Evolutionary conservation across 2,329 filamentous ascomycete species (phyloP), one percentile per base, ranked within the genome.

Genomic region (Zalaria sp.): DNA sequence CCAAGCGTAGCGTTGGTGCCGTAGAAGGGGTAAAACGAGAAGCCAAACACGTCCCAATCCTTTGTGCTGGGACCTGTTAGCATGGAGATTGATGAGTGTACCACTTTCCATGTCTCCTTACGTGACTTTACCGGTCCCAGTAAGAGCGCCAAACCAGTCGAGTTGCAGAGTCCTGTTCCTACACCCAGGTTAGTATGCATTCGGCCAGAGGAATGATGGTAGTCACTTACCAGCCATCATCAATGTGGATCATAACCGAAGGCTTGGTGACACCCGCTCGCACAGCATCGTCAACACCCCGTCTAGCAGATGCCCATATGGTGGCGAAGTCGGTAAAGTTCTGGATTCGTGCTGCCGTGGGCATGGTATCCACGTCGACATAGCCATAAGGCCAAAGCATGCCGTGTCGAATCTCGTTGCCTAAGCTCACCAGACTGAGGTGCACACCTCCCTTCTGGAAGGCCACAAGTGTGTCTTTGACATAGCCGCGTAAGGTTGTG

Each of bases 401-500:
- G 9, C 60, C 60, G 44, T 60, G 46, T 9, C 57, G 47, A 46
- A 63, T 56, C 49, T 62, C 60, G 45, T 62, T 62, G 40, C 60
- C 60, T 7, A 62, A 51, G 11, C 49, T 64, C 8, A 69, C 64
- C 38, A 67, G 56, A 26, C 54, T 55, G 27, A 65, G 56, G 36
- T 59, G 51, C 34, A 69, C 60, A n/a, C 58, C 55, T 28, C 57
- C 58, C 27, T 54, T 46, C 40, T 57, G 51, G 53, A 66, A 68
- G 1, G 59, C 55, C 39, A 63, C 48, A 45, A 69, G 49, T 5
- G 56, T 60, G 35, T 47, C 48, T 8, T 49, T 47, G 42, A 62
- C 59, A 49, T 61, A 63, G 4, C 49, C 35, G 26, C 57, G 54
- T 4, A 63, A 52, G 4, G 51, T 57, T 1, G 41, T 40, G n/a